Conservation (phyloP, 1,139 yeast species). For the Geotrichum histeridarum region DNA sequence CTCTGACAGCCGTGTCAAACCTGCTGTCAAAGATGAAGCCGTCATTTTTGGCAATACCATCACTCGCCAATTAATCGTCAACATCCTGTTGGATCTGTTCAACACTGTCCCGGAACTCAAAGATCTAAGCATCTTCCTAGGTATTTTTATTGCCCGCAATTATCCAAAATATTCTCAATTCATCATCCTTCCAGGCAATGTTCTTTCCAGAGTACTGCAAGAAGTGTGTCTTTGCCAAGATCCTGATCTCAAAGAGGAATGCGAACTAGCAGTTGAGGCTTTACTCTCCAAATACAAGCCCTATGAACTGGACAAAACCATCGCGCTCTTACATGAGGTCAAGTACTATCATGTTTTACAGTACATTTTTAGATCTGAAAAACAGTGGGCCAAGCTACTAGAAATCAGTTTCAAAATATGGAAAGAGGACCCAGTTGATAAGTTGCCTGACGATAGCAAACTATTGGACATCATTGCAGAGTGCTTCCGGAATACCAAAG, state of each 20-base stretch:
- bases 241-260: conserved; percentile 47
- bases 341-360: conserved; percentile 56
- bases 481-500: conserved; percentile 25
- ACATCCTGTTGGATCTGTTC: conserved; percentile 53
- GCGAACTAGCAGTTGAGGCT: conserved; percentile 69
- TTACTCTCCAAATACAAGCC: conserved; percentile 61
- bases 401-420: conserved; percentile 39
- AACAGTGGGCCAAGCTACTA: conserved; percentile 49
- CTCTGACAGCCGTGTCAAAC: conserved; percentile 24
- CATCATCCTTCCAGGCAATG: conserved; percentile 59
- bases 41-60: conserved; percentile 36
- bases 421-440: conserved; percentile 20
- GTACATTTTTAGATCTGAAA: conserved; percentile 51
- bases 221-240: conserved; percentile 47
- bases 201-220: conserved; percentile 46
- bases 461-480: conserved; percentile 32
- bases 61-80: conserved; percentile 62
- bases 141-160: conserved; percentile 69
- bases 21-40: conserved; percentile 25
- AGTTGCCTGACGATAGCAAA: conserved; percentile 20
- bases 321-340: conserved; percentile 50
- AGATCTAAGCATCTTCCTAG: conserved; percentile 38
- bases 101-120: conserved; percentile 32
- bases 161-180: conserved; percentile 78
- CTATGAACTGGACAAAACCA: conserved; percentile 43